phyloP scores from a whole-genome alignment of 2,329 filamentous ascomycete species.

The Aspergillus sergii region DNA sequence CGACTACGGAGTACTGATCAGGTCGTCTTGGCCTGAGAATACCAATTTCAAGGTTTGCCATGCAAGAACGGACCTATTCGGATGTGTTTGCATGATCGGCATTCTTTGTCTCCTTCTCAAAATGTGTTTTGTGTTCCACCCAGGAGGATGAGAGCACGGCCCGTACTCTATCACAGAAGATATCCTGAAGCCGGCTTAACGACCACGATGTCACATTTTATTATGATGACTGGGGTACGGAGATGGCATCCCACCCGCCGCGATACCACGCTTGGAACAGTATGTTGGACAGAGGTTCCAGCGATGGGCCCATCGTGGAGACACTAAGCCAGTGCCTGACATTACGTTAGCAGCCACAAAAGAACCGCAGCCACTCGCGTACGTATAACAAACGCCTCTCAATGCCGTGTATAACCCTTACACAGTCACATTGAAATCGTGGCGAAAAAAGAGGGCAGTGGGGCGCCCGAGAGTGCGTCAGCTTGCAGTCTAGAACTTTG shows the following conservation, averaged over 20 bases:
- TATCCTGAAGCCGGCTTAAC: background rate
- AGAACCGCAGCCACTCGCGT: background rate
- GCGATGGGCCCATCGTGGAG: background rate
- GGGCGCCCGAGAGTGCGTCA: background rate
- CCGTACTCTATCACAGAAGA: background rate
- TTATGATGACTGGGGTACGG: background rate
- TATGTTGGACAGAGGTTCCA: slow-evolving; percentile 22
- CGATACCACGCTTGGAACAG: background rate
- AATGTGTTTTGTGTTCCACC: background rate
- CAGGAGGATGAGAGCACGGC: background rate
- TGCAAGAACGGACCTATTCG: background rate
- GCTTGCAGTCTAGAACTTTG: background rate
- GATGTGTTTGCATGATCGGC: background rate
- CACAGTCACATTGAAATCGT: background rate
- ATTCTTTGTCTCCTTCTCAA: background rate
- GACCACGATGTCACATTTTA: background rate
- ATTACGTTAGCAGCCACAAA: background rate
- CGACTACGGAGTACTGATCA: background rate
- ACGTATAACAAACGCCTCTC: background rate
- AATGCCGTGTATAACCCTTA: background rate
- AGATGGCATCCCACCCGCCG: too few relatives aligned
- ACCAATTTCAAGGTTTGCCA: background rate
- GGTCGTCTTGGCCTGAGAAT: background rate
- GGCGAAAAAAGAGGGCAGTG: background rate
- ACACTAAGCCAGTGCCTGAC: background rate